Evolutionary conservation across 2,329 filamentous ascomycete species (phyloP).

Genomic region (Coniella vitis): DNA sequence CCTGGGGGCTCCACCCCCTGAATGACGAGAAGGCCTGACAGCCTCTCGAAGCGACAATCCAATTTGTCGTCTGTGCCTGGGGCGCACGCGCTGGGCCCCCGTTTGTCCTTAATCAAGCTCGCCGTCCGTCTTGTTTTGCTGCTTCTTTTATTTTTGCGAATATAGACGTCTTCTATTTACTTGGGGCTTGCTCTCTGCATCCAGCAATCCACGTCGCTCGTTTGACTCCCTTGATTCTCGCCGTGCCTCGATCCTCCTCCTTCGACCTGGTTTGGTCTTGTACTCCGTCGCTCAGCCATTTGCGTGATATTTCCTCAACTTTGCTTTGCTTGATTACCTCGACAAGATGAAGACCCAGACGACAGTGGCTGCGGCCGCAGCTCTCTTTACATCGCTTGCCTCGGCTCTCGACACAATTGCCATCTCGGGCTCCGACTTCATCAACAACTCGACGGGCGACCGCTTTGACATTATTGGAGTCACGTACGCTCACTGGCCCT

Average conservation of each 20-base stretch:
- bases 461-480: conserved; percentile 55
- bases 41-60: not conserved
- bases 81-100: not conserved
- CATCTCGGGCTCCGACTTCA: conserved; percentile 30
- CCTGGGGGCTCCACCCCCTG: conserved; percentile 5
- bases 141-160: not conserved
- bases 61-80: not conserved
- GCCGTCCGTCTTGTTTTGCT: not conserved
- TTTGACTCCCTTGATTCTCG: conserved; percentile 1
- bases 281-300: not conserved
- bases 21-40: not conserved
- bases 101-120: not conserved
- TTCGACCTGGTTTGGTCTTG: not conserved
- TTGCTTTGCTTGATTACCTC: not conserved
- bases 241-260: not conserved
- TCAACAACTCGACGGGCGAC: conserved; percentile 47
- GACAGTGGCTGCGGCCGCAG: conserved; percentile 11
- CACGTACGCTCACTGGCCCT: conserved; percentile 27
- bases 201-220: conserved; percentile 3
- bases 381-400: conserved; percentile 14
- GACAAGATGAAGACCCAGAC: conserved; percentile 15
- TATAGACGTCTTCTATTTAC: not conserved
- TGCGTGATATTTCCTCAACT: not conserved
- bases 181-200: not conserved
- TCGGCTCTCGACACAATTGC: conserved; percentile 12